Base-by-base conservation (phyloP, 1,139 yeast species). In the Blastobotrys raffinosifermentans region DNA sequence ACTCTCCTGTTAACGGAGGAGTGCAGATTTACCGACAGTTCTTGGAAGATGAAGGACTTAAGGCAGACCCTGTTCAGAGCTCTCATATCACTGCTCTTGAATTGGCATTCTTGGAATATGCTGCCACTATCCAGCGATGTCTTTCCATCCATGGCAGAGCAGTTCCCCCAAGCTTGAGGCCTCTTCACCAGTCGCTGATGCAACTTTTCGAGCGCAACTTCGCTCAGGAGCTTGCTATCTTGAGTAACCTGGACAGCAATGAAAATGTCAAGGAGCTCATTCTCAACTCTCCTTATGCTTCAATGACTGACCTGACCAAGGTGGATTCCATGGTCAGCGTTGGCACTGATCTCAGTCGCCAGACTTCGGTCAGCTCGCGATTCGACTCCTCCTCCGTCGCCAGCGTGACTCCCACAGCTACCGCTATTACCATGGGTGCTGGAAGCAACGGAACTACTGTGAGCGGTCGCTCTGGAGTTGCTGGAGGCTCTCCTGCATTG, bases 1-100 rank as follows among this genome's bases (percentile, higher is more conserved):
- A 86, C 55, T 78, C 95, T 0, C 96, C 96, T 4, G 93, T 86
- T 8, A 86, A 86, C 58, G 96, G 96, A 26, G 96, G 96, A 41
- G 85, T 86, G 47, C 85, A 86, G 4, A 86, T 83, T 53, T 86
- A 83, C 63, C 72, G 91, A 43, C 73, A 74, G 2, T 84, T 86
- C 60, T 74, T 83, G 52, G 64, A 61, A 26, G 72, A 70, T 41
- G 58, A 54, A 4, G 50, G 68, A 40, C 45, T 53, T 25, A 41
- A 44, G 29, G 66, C 66, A n/a, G 75, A 73, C 15, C 53, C 53
- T 17, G 44, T 41, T 26, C 44, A 50, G 21, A 39, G 48, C 19
- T 66, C 63, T 22, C 73, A 74, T 42, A 60, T 77, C 19, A 57
- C 67, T 31, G 65, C 75, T 32, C 68, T 85, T 53, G 71, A 66